Percentiles rank a stretch among this genome's conserved stretches.
These are phyloP conservation scores for Spathaspora sp. DNA, from an alignment of 805 yeast species.

Conservation along the genomic window DNA sequence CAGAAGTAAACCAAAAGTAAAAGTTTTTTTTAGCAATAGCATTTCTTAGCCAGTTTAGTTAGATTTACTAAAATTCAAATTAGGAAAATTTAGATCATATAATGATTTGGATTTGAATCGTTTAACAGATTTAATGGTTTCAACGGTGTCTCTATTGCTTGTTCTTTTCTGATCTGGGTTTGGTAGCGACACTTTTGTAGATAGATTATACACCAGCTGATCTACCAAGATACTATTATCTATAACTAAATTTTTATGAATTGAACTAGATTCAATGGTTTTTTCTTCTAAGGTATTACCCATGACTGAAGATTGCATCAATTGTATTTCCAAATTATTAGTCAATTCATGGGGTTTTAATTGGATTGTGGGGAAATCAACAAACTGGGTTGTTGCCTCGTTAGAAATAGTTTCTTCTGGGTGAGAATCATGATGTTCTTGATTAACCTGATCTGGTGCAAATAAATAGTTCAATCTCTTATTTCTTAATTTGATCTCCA, in stretches of 20 bases:
- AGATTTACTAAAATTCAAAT: slow-evolving; percentile 2
- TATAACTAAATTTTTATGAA: neutral
- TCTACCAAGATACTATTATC: neutral
- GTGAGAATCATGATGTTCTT: neutral
- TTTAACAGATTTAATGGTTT: neutral
- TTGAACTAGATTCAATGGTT: neutral
- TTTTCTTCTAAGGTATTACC: neutral
- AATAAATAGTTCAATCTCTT: slow-evolving; percentile 2
- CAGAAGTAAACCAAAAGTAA: slow-evolving; percentile 4
- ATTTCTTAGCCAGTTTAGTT: neutral
- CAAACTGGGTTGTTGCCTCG: neutral
- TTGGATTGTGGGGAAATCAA: slow-evolving; percentile 1
- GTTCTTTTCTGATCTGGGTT: neutral
- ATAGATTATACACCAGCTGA: neutral
- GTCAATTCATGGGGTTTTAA: slow-evolving; percentile 8
- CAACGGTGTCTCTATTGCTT: neutral
- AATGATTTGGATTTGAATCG: slow-evolving; percentile 3
- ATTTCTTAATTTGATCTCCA: neutral
- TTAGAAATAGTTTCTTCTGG: neutral
- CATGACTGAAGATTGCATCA: slow-evolving; percentile 1
- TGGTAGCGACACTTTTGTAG: neutral
- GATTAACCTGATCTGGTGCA: neutral
- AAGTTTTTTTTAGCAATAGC: neutral
- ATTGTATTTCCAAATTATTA: slow-evolving; percentile 5
- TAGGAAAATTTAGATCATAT: slow-evolving; percentile 8